Percentiles rank a stretch among this genome's conserved stretches.
Evolutionary conservation across 768 basidiomycete genomes (phyloP).

Genomic region (Pisolithus albus): DNA sequence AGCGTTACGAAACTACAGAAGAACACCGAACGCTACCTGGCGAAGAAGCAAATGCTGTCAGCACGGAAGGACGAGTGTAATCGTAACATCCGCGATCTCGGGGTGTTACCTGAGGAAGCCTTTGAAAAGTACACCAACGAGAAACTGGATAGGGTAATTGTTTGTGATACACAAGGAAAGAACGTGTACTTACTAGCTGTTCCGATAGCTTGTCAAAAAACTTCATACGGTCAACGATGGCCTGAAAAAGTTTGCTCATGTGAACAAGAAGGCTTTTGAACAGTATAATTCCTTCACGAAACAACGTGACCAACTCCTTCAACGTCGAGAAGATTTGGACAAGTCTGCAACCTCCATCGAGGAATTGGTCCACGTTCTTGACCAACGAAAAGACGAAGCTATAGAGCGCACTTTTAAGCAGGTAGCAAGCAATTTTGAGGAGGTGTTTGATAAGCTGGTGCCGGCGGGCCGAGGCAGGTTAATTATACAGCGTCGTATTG

Average conservation of each 20-base stretch:
- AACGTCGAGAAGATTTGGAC: slow-evolving; percentile 87
- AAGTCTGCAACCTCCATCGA: slow-evolving; percentile 85
- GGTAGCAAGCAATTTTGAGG: slow-evolving; percentile 93
- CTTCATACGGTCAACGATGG: slow-evolving; percentile 90
- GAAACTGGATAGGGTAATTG: slow-evolving; percentile 72
- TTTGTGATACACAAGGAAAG: background rate
- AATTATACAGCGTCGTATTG: slow-evolving; percentile 88
- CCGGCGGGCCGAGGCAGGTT: slow-evolving; percentile 87
- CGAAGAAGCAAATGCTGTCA: slow-evolving; percentile 82
- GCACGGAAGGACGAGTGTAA: slow-evolving; percentile 91
- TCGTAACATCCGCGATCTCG: slow-evolving; percentile 91
- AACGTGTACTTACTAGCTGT: slow-evolving; percentile 4
- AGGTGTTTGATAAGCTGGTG: slow-evolving; percentile 94
- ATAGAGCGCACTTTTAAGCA: slow-evolving; percentile 99
- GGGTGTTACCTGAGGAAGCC: slow-evolving; percentile 94
- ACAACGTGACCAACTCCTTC: slow-evolving; percentile 85
- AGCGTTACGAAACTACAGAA: slow-evolving; percentile 90
- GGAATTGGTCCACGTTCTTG: slow-evolving; percentile 87
- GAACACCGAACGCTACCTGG: slow-evolving; percentile 88
- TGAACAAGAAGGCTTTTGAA: slow-evolving; percentile 99
- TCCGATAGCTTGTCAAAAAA: slow-evolving; percentile 78
- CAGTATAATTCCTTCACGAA: slow-evolving; percentile 98
- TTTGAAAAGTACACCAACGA: slow-evolving; percentile 91
- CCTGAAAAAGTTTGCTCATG: slow-evolving; percentile 94
- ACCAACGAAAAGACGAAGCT: slow-evolving; percentile 96